Evolutionary conservation across 2,329 filamentous ascomycete genomes (phyloP).

Genomic region (Fusarium mexicanum): DNA sequence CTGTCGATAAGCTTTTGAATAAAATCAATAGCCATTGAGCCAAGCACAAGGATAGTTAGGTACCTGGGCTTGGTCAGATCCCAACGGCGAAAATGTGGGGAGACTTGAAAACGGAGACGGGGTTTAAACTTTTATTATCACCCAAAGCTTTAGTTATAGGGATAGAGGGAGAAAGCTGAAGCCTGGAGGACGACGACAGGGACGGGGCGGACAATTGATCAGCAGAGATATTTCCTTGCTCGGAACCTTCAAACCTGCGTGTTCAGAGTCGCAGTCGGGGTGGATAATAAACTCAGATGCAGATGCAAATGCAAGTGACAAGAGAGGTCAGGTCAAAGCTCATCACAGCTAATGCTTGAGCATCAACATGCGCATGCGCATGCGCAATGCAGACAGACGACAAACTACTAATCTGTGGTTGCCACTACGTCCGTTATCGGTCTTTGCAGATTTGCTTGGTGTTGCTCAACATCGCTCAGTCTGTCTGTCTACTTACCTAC

Average conservation of each 20-base stretch:
- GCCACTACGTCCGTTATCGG: background rate
- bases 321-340: background rate
- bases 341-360: background rate
- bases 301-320: constrained; percentile 18
- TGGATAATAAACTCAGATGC: constrained; percentile 25
- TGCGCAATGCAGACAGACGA: background rate
- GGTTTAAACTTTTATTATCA: background rate
- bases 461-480: background rate
- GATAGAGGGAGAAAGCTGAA: background rate
- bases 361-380: background rate
- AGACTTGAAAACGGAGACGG: background rate
- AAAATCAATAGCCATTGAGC: background rate
- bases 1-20: constrained; percentile 17
- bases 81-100: constrained; percentile 27
- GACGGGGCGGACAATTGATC: background rate
- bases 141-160: background rate
- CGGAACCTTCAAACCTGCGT: constrained; percentile 18
- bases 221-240: constrained; percentile 3
- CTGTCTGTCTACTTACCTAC: background rate
- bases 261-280: constrained; percentile 23
- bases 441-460: background rate
- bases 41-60: constrained; percentile 8
- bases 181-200: background rate
- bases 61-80: constrained; percentile 4
- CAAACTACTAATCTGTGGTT: background rate